A percentile compares a stretch with the other conserved stretches of the same genome.
Evolutionary conservation across 805 yeast genomes (phyloP).

Genomic region (Ogataea paraovalis): DNA sequence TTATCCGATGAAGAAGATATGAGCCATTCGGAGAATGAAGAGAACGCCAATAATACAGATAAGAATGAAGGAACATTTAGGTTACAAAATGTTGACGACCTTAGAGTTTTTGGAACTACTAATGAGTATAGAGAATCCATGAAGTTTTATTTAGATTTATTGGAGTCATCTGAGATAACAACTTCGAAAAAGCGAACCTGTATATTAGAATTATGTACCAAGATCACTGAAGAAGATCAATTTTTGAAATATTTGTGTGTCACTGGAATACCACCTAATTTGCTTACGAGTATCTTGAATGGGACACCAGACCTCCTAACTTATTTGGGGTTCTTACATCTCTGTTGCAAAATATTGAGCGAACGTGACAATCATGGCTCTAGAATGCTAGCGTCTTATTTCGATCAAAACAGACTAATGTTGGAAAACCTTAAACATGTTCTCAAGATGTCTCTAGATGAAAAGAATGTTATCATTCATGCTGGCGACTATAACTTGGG

Average conservation of each 20-base stretch:
- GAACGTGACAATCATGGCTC: conserved; percentile 3
- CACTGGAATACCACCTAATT: conserved; percentile 11
- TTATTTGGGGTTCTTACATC: conserved; percentile 4
- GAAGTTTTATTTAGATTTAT: conserved; percentile 10
- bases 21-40: conserved; percentile 8
- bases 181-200: conserved; percentile 12
- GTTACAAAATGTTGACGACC: conserved; percentile 25
- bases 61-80: conserved; percentile 3
- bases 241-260: conserved; percentile 16
- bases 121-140: conserved; percentile 16
- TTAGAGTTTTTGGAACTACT: conserved; percentile 33
- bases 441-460: not conserved
- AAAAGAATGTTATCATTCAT: not conserved
- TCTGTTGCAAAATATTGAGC: conserved; percentile 3
- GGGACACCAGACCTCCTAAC: conserved; percentile 6
- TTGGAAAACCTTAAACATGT: conserved; percentile 1
- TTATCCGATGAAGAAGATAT: conserved; percentile 9
- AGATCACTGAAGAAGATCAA: conserved; percentile 15
- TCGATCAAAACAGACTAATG: not conserved
- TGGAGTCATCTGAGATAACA: conserved; percentile 11
- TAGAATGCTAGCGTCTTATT: not conserved
- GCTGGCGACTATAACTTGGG: not conserved
- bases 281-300: conserved; percentile 4
- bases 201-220: conserved; percentile 27
- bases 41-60: conserved; percentile 15